Evolutionary conservation across 257 asterid species (phyloP), one percentile per base, ranked within the genome.

Genomic region (Striga asiatica): DNA sequence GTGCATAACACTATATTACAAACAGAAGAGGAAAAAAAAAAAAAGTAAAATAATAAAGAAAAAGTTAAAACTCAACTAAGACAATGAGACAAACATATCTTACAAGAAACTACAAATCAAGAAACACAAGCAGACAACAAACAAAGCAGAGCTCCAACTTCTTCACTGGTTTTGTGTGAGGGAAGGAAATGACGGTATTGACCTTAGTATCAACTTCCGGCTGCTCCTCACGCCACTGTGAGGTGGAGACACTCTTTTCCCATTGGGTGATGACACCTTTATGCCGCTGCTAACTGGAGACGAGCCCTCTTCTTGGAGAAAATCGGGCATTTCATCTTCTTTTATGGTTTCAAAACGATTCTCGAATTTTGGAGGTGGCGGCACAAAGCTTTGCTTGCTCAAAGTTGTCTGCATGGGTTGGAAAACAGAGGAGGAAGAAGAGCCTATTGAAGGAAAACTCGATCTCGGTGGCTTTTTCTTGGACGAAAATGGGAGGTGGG

Each of bases 191-290:
- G 94, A 71, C 3, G 86, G 84, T 50, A 80, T 83, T n/a, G 89
- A 83, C 19, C 78, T 76, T 16, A 83, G 89, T 32, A 80, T 76
- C 81, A 83, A 68, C 76, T 78, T 83, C 29, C 89, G 70, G 72
- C 82, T 76, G 73, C 86, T 78, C 56, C 77, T 65, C 17, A 16
- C 71, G 6, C 41, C 52, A 58, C 56, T 19, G 49, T 68, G 93
- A 46, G 89, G 86, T 2, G 89, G 82, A 13, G 94, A 80, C 18
- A 89, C 89, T 61, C 97, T 72, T 76, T 89, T 89, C 67, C 79
- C 49, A 62, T 77, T 92, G 16, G 99, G 97, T 23, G 99, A 92
- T 14, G 80, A 69, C 10, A 76, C 48, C 66, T 88, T 85, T 18
- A 88, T 58, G 19, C 81, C 73, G 6, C 76, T 72, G 6, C 76